Conservation (phyloP, 495 filamentous ascomycete genomes). For the Penicillium cosmopolitanum region DNA sequence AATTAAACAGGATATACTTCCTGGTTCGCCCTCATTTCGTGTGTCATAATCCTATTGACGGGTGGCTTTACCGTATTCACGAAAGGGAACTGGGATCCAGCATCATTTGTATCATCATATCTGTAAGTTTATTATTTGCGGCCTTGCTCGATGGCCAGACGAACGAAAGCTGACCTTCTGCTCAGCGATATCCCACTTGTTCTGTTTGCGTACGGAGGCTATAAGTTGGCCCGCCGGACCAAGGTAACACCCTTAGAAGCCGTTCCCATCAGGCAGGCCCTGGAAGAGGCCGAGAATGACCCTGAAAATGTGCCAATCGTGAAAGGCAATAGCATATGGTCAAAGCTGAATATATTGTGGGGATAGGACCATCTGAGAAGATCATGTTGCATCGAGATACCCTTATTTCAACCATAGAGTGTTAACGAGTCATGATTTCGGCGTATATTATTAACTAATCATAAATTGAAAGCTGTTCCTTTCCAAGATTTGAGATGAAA, state of each 20-base stretch:
- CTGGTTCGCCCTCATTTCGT: slow-evolving; percentile 54
- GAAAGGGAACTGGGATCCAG: slow-evolving; percentile 37
- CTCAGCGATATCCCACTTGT: slow-evolving; percentile 48
- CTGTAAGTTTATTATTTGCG: slow-evolving; percentile 29
- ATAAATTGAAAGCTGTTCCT: neutral
- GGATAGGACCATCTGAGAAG: slow-evolving; percentile 20
- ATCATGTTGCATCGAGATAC: neutral
- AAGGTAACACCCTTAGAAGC: slow-evolving; percentile 35
- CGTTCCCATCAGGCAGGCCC: slow-evolving; percentile 36
- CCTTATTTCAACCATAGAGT: slow-evolving; percentile 3
- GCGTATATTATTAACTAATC: neutral
- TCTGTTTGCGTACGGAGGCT: slow-evolving; percentile 43
- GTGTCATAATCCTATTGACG: slow-evolving; percentile 56
- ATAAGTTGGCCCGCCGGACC: slow-evolving; percentile 45
- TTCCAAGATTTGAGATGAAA: too few species aligned
- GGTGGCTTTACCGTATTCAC: slow-evolving; percentile 67
- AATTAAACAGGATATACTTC: slow-evolving; percentile 49
- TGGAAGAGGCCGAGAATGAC: slow-evolving; percentile 37
- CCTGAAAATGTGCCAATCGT: slow-evolving; percentile 36
- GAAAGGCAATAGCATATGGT: slow-evolving; percentile 20
- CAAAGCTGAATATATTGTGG: slow-evolving; percentile 39
- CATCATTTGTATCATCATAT: slow-evolving; percentile 41
- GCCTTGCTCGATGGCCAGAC: neutral
- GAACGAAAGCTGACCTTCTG: neutral
- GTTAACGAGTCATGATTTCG: neutral